These are phyloP conservation scores for Neurospora pannonica DNA, from an alignment of 495 filamentous ascomycete species.

Conservation along the genomic window DNA sequence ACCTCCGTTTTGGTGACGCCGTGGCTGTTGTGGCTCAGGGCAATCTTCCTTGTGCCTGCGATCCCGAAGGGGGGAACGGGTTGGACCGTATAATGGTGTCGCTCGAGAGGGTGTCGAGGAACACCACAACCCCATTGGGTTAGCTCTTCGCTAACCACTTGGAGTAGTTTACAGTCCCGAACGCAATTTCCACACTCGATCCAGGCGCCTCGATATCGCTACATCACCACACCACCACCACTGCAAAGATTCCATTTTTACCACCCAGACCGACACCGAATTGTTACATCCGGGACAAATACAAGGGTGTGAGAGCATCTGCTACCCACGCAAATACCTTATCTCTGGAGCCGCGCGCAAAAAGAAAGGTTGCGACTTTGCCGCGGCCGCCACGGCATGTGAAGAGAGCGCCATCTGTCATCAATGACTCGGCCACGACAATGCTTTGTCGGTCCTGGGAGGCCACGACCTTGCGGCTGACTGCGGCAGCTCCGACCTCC, in stretches of 20 bases:
- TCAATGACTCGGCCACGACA: not conserved
- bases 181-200: not conserved
- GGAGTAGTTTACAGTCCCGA: not conserved
- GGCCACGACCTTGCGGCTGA: not conserved
- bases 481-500: not conserved
- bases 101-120: not conserved
- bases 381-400: not conserved
- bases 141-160: not conserved
- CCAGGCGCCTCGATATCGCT: not conserved
- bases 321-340: not conserved
- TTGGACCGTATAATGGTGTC: not conserved
- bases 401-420: not conserved
- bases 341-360: not conserved
- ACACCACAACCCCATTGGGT: not conserved
- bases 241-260: not conserved
- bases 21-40: not conserved
- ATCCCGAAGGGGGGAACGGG: not conserved
- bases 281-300: not conserved
- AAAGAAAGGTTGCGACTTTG: not conserved
- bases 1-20: not conserved
- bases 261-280: not conserved
- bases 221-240: not conserved
- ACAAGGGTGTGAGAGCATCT: not conserved
- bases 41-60: not conserved
- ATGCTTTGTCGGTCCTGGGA: not conserved